phyloP scores from a whole-genome alignment of 2,329 filamentous ascomycete genomes.

The Juglanconis juglandina region DNA sequence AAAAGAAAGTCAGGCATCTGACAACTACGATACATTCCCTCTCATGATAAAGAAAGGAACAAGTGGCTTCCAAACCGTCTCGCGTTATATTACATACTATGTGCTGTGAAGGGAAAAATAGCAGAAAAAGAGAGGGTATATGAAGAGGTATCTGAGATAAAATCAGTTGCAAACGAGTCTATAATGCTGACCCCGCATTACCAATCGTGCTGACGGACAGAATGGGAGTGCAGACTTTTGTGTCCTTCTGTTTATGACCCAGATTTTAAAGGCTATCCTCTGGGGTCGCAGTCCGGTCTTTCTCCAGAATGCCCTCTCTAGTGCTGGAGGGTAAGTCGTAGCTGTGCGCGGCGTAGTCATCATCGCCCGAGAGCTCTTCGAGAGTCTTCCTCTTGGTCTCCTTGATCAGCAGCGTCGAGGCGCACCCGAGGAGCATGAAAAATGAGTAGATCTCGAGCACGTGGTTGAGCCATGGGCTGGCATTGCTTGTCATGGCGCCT shows the following conservation, averaged over 20 bases:
- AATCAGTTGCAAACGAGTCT: background rate
- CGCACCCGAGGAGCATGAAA: slow-evolving; percentile 71
- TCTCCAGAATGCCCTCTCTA: slow-evolving; percentile 8
- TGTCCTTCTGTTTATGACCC: background rate
- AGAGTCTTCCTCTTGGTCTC: slow-evolving; percentile 74
- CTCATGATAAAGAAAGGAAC: background rate
- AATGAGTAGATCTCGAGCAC: slow-evolving; percentile 71
- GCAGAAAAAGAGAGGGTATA: slow-evolving; percentile 1
- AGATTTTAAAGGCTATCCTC: slow-evolving; percentile 8
- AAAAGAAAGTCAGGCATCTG: background rate
- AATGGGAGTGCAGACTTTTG: background rate
- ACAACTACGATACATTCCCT: background rate
- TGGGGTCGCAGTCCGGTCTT: slow-evolving; percentile 2
- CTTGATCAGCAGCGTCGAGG: slow-evolving; percentile 67
- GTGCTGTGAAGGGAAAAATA: background rate
- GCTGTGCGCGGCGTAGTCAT: slow-evolving; percentile 12
- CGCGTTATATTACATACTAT: slow-evolving; percentile 5
- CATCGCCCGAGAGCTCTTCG: slow-evolving; percentile 51
- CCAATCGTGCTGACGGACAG: background rate
- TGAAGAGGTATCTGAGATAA: background rate
- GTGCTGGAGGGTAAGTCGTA: background rate
- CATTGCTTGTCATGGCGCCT: slow-evolving; percentile 38
- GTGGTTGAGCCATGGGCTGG: slow-evolving; percentile 68
- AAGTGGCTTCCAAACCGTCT: background rate
- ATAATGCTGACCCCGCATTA: background rate